Evolutionary conservation across 1,284 basidiomycete genomes (phyloP).

Genomic region (Tremellales sp.): DNA sequence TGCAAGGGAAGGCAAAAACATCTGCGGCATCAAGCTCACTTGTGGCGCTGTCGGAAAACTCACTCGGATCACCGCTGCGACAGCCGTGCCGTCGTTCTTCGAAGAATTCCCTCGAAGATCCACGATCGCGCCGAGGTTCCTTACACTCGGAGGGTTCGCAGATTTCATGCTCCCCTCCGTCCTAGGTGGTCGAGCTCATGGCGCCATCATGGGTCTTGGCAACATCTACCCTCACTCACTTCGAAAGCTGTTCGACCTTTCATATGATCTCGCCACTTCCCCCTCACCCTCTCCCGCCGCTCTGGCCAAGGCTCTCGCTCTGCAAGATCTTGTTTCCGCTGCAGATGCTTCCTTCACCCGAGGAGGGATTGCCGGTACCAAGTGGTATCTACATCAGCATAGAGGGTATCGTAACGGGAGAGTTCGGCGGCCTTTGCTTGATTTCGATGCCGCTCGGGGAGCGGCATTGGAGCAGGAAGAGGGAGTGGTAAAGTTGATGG

Average conservation of each 20-base stretch:
- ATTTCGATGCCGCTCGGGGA: conserved; percentile 57
- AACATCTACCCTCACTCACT: conserved; percentile 69
- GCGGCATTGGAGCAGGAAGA: conserved; percentile 64
- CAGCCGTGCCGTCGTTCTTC: conserved; percentile 60
- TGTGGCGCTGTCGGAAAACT: conserved; percentile 89
- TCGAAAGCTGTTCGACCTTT: conserved; percentile 61
- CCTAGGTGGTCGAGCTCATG: conserved; percentile 57
- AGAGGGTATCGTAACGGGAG: conserved; percentile 64
- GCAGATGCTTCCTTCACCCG: conserved; percentile 77
- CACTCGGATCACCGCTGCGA: conserved; percentile 68
- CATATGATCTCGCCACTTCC: conserved; percentile 53
- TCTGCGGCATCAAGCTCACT: conserved; percentile 79
- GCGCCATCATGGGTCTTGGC: conserved; percentile 75
- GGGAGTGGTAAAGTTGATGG: conserved; percentile 63
- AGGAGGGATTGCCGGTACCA: conserved; percentile 74
- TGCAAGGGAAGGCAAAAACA: conserved; percentile 55
- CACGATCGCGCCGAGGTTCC: conserved; percentile 53
- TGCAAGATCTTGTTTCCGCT: conserved; percentile 74
- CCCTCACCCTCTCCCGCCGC: conserved; percentile 53
- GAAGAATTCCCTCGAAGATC: conserved; percentile 63
- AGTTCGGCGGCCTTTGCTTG: conserved; percentile 67
- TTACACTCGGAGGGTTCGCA: conserved; percentile 71
- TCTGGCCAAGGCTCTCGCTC: conserved; percentile 64
- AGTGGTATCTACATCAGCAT: conserved; percentile 67
- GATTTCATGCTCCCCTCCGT: conserved; percentile 73